These are phyloP conservation scores for Inonotus obliquus DNA, from an alignment of 1,284 basidiomycete genomes.

Conservation along the genomic window DNA sequence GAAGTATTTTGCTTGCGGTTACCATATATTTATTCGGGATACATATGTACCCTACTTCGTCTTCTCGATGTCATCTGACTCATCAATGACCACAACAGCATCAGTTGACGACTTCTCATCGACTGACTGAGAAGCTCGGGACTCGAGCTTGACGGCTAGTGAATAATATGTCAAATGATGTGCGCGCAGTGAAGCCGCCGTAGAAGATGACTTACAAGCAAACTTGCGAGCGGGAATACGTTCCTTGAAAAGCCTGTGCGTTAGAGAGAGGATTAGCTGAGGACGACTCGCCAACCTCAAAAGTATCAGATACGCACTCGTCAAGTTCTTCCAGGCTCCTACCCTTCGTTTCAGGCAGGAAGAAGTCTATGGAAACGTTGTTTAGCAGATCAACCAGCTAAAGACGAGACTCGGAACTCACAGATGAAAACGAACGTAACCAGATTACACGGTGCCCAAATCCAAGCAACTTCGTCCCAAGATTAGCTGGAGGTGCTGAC, in stretches of 20 bases:
- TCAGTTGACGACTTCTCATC: background rate
- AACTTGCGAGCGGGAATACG: constrained; percentile 5
- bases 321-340: constrained; percentile 25
- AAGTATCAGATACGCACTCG: constrained; percentile 1
- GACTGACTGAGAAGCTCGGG: background rate
- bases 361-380: constrained; percentile 9
- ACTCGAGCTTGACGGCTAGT: background rate
- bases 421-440: constrained; percentile 21
- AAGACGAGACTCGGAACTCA: background rate
- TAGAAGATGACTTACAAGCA: background rate
- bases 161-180: background rate
- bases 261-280: background rate
- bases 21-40: background rate
- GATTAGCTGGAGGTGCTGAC: background rate
- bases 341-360: constrained; percentile 25
- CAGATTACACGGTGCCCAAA: constrained; percentile 19
- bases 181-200: background rate
- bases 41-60: background rate
- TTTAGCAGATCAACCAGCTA: background rate
- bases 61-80: background rate
- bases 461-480: constrained; percentile 14
- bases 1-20: background rate
- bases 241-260: background rate
- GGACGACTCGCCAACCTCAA: background rate
- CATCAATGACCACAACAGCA: background rate